phyloP scores from a whole-genome alignment of 1,139 yeast species.

The Taphrina flavorubra region DNA sequence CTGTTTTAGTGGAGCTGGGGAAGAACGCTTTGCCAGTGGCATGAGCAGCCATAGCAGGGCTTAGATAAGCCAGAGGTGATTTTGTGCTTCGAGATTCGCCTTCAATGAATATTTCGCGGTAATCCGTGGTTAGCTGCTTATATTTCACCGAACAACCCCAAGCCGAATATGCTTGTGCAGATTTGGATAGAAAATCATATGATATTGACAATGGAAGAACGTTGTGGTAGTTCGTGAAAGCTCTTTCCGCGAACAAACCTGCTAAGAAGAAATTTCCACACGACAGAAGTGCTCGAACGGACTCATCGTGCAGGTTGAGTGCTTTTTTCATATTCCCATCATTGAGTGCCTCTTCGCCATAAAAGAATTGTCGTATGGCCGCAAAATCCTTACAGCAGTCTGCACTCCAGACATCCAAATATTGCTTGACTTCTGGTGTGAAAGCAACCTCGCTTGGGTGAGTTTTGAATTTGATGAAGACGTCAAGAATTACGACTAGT shows the following conservation, averaged over 20 bases:
- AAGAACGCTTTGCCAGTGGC: not conserved
- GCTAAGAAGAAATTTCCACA: slow-evolving; percentile 4
- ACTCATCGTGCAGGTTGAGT: slow-evolving; percentile 3
- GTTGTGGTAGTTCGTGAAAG: not conserved
- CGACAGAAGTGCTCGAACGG: not conserved
- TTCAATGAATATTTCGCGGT: not conserved
- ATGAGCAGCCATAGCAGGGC: not conserved
- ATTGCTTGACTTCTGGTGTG: not conserved
- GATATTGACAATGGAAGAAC: not conserved
- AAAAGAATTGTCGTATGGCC: slow-evolving; percentile 5
- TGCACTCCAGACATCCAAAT: slow-evolving; percentile 1
- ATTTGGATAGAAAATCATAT: not conserved
- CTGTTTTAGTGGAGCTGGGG: not conserved
- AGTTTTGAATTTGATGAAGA: not conserved
- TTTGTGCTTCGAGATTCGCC: not conserved
- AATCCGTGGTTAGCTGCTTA: slow-evolving; percentile 1
- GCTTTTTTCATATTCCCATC: not conserved
- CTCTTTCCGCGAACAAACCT: slow-evolving; percentile 16
- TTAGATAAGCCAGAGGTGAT: not conserved
- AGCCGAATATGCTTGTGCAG: not conserved
- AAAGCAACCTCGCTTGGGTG: not conserved
- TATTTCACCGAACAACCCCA: slow-evolving; percentile 11
- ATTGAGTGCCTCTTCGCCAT: not conserved
- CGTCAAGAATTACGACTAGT: not conserved
- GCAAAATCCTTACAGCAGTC: slow-evolving; percentile 14